Base-by-base conservation (phyloP, 2,329 filamentous ascomycete species). In the Alternaria burnsii region DNA sequence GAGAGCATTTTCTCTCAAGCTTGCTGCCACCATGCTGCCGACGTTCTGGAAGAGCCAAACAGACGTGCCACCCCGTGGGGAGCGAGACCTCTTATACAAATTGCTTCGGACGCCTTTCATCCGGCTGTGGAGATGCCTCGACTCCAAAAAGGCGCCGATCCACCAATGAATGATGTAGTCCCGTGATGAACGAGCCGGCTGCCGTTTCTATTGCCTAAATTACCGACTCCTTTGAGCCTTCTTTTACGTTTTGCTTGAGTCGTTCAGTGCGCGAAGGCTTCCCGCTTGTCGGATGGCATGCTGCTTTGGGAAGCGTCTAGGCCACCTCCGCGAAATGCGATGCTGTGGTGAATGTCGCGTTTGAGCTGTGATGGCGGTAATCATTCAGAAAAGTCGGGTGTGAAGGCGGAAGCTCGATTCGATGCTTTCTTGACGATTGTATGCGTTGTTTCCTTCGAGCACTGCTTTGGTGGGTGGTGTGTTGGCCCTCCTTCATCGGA, bases 61-160 rank as follows among this genome's bases (percentile, higher is more conserved):
- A 46, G 42, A 22, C 34, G 22, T 61, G 7, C 14, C 41, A 48
- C 61, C 63, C 63, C 63, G 58, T 40, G 61, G 63, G 63, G 58
- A 50, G 47, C 59, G 28, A 41, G 20, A 32, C 28, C 14, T 47
- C 50, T 63, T 63, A 63, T 63, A 63, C 52, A 47, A 28, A 38
- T 41, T 26, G 12, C 52, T 41, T 66, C 63, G 63, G 61, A 61
- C 42, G 32, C 30, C 43, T 54, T 59, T 66, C 30, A 40, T 54
- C 63, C 63, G 61, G 55, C 18, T 61, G 63, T 66, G 63, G 63
- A 55, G 60, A 58, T 52, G 10, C 18, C 5, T 43, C 18, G 46
- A 48, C 42, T 14, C 50, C 18, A 55, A 34, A 51, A 46, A 58
- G 47, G 18, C 26, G 54, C 50, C 22, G 38, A 60, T 60, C 56